Evolutionary conservation across 2,329 filamentous ascomycete genomes (phyloP), one percentile per base, ranked within the genome.

Genomic region (Teratosphaeria epicoccoides): DNA sequence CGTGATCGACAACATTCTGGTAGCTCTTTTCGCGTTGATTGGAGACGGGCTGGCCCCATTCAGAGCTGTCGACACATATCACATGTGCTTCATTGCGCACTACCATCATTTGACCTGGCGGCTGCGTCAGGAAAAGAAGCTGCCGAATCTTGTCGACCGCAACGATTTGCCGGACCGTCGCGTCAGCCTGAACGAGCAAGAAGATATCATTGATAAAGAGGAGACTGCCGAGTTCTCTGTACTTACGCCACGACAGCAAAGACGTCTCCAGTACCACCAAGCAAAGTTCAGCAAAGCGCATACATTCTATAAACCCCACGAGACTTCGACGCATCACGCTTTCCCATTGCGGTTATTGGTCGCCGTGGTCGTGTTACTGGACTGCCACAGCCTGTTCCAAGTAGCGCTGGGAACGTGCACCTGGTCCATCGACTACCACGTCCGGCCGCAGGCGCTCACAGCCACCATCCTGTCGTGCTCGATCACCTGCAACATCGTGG

Each of bases 251-350:
- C 69, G 77, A 53, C 85, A 93, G 65, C 84, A 89, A 62, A 76
- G 76, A 54, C 80, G 77, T 47, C 76, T 94, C 9, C 76, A 83
- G 48, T 83, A 93, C 64, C 88, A 94, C 62, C 85, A 90, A 63
- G 77, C 75, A 59, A 91, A 90, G 62, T 85, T 93, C 62, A 78
- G 84, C 63, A 88, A 85, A 59, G 88, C 84, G 0, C 88, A 94
- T 66, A 89, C 85, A 5, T 94, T 91, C 68, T 94, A 94, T 74
- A 90, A 90, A 62, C 87, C 88, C 0, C 85, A 94, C 67, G 88
- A 94, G 68, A 94, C 88, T 0, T 75, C 81, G 28, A 94, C 88
- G 0, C 88, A 94, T 65, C 77, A 82, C 63, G 84, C 88, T 0
- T 94, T 94, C 55, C 87, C 88, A 0, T 73, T 90, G 1, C 76